A percentile compares a stretch with the other conserved stretches of the same genome.
phyloP scores from a whole-genome alignment of 1,284 basidiomycete species.

The Peniophora sp. region DNA sequence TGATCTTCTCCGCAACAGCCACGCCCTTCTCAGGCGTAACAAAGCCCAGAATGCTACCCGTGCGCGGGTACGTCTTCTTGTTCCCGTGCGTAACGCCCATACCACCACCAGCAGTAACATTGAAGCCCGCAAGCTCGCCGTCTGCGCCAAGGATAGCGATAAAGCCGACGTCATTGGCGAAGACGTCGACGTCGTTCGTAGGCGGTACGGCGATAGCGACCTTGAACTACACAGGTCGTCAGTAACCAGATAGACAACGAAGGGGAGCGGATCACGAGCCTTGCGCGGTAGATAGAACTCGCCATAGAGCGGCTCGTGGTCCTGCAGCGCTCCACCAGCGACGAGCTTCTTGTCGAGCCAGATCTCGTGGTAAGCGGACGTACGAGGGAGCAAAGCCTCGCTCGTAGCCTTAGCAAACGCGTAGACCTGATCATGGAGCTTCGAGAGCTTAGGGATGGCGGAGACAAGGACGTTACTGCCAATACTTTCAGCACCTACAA shows the following conservation, averaged over 20 bases:
- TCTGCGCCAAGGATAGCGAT: slow-evolving; percentile 81
- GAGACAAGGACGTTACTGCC: slow-evolving; percentile 87
- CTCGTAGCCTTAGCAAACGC: slow-evolving; percentile 84
- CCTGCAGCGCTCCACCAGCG: slow-evolving; percentile 85
- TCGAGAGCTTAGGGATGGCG: slow-evolving; percentile 83
- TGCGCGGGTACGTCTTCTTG: slow-evolving; percentile 97
- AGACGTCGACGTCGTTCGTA: slow-evolving; percentile 94
- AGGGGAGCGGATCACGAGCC: slow-evolving; percentile 31
- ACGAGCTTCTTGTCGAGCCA: slow-evolving; percentile 97
- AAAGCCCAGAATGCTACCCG: slow-evolving; percentile 88
- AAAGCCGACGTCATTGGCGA: slow-evolving; percentile 93
- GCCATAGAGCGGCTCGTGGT: slow-evolving; percentile 95
- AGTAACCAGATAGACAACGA: slow-evolving; percentile 6
- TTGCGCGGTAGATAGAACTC: slow-evolving; percentile 96
- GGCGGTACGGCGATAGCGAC: slow-evolving; percentile 95
- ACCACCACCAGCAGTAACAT: slow-evolving; percentile 88
- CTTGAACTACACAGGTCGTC: slow-evolving; percentile 70
- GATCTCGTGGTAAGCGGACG: slow-evolving; percentile 96
- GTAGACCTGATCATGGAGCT: slow-evolving; percentile 80
- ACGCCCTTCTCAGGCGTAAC: slow-evolving; percentile 84
- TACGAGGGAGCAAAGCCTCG: slow-evolving; percentile 83
- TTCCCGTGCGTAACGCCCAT: slow-evolving; percentile 99
- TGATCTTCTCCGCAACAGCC: slow-evolving; percentile 85
- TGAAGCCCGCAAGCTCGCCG: slow-evolving; percentile 80
- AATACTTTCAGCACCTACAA: slow-evolving; percentile 7